These are phyloP conservation scores for Auricularia sp. DNA, from an alignment of 768 basidiomycete genomes.

Conservation along the genomic window DNA sequence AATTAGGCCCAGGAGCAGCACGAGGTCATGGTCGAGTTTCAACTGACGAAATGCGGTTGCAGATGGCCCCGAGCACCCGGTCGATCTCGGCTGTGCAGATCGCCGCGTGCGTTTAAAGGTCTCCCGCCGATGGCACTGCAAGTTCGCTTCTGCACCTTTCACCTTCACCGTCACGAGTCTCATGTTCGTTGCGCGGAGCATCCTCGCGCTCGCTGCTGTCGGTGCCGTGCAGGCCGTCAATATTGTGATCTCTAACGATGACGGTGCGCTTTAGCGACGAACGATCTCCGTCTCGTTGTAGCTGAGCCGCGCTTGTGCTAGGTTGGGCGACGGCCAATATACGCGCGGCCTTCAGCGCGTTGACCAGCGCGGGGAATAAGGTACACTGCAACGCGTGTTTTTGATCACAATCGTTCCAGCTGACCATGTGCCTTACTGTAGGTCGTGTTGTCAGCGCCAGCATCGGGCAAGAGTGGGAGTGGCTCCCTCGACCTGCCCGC, in stretches of 20 bases:
- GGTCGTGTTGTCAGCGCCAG: conserved; percentile 35
- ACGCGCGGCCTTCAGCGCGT: conserved; percentile 18
- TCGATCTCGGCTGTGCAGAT: no score
- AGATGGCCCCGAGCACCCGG: no score
- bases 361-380: conserved; percentile 16
- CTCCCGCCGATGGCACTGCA: no score
- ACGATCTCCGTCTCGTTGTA: background rate
- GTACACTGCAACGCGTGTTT: conserved; percentile 9
- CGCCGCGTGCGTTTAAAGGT: no score
- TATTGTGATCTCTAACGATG: conserved; percentile 20
- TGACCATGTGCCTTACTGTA: conserved; percentile 2
- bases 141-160: no score
- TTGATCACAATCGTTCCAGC: background rate
- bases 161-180: no score
- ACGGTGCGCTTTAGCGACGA: conserved; percentile 7
- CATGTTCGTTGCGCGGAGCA: no score
- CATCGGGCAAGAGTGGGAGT: conserved; percentile 35
- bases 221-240: conserved; percentile 4
- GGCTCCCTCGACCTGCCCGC: conserved; percentile 26
- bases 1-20: no score
- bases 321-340: conserved; percentile 24
- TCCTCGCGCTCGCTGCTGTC: no score
- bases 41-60: no score
- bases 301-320: background rate
- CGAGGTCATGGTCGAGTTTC: no score